These are phyloP conservation scores for Manihot esculenta DNA, from an alignment of 441 rosid species.

Conservation along the genomic window DNA sequence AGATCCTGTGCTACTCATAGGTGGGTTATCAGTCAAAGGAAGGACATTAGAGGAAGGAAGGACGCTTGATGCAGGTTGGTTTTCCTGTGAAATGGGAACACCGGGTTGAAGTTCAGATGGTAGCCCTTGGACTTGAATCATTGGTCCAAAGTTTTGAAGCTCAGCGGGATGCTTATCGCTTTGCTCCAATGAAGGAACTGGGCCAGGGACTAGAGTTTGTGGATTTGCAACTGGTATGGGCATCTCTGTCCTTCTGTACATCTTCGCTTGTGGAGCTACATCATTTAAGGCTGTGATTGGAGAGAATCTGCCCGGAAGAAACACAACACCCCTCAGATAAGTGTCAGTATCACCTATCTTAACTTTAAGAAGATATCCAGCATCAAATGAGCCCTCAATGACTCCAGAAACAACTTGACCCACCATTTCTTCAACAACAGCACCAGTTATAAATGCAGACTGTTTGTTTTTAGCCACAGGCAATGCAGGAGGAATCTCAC, in stretches of 20 bases:
- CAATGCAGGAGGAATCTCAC: constrained; percentile 30
- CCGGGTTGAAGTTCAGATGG: constrained; percentile 26
- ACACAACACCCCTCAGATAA: constrained; percentile 65
- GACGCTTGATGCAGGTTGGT: constrained; percentile 30
- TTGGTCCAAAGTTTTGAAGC: constrained; percentile 22
- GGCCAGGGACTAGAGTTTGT: constrained; percentile 19
- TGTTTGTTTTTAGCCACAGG: constrained; percentile 38
- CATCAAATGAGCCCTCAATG: constrained; percentile 69
- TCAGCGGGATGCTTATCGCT: constrained; percentile 37
- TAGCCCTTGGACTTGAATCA: constrained; percentile 26
- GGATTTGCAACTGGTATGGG: constrained; percentile 38
- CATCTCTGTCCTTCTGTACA: constrained; percentile 51
- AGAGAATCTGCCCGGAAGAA: constrained; percentile 46
- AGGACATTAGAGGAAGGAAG: constrained; percentile 26
- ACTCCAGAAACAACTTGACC: constrained; percentile 70
- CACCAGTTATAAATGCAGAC: constrained; percentile 16
- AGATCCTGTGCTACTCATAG: constrained; percentile 21
- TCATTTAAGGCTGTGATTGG: constrained; percentile 64
- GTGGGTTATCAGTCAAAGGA: constrained; percentile 32
- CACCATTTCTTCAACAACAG: constrained; percentile 38
- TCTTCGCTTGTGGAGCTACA: constrained; percentile 65
- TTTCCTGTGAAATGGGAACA: constrained; percentile 24
- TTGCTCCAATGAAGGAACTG: constrained; percentile 26
- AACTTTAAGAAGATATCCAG: constrained; percentile 67
- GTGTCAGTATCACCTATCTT: constrained; percentile 52